phyloP scores from a whole-genome alignment of 331 rosid species.

The Malus hybrid region DNA sequence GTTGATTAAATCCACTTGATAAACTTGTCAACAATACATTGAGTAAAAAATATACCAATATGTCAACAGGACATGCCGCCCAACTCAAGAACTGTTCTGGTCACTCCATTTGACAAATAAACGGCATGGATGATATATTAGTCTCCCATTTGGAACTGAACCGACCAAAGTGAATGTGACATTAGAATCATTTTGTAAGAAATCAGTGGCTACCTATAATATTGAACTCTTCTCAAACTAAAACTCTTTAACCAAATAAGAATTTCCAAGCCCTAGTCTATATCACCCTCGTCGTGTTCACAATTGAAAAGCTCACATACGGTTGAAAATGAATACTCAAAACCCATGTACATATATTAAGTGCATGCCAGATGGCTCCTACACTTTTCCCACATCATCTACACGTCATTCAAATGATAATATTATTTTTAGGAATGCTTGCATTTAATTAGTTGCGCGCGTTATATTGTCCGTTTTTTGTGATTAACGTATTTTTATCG shows the following conservation, averaged over 20 bases:
- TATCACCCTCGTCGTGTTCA: no score
- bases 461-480: no score
- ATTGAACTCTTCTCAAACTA: constrained; percentile 17
- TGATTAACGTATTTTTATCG: no score
- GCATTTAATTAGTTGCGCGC: no score
- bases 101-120: constrained; percentile 20
- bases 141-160: neutral
- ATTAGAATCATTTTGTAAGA: neutral
- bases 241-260: constrained; percentile 1
- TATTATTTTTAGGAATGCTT: no score
- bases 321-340: neutral
- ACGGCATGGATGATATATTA: neutral
- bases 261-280: constrained; percentile 21
- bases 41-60: neutral
- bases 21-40: neutral
- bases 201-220: neutral
- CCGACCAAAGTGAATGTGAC: constrained; percentile 6
- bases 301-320: neutral
- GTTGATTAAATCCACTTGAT: neutral
- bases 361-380: constrained; percentile 3
- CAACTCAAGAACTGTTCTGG: neutral
- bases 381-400: neutral
- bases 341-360: neutral
- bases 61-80: constrained; percentile 24
- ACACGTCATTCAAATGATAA: no score